Conservation (phyloP, 148 eudicot genomes). For the Camellia sinensis region DNA sequence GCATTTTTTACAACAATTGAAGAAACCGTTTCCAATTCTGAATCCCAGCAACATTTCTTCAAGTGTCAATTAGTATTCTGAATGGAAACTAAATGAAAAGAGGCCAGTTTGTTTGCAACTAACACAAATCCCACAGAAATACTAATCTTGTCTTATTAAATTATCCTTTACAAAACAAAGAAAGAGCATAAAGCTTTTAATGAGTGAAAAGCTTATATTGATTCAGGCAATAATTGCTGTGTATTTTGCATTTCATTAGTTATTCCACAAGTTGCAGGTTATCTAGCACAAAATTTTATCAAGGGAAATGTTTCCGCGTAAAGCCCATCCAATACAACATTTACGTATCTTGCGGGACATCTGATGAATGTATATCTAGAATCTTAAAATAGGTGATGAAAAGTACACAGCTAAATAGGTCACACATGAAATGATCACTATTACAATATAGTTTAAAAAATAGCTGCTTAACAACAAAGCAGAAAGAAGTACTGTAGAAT, state of each 20-base stretch:
- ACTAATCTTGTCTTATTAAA: not conserved
- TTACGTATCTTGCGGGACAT: not conserved
- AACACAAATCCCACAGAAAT: not conserved
- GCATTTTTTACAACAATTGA: not conserved
- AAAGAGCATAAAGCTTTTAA: not conserved
- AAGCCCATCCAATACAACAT: not conserved
- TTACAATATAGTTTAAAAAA: not conserved
- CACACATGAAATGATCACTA: not conserved
- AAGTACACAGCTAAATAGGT: not conserved
- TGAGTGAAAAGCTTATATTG: not conserved
- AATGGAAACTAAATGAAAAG: not conserved
- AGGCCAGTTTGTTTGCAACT: not conserved
- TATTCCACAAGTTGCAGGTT: not conserved
- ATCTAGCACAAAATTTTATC: not conserved
- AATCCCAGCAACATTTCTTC: not conserved
- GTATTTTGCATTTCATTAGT: not conserved
- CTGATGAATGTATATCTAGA: not conserved
- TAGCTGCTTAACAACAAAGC: not conserved
- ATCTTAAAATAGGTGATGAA: not conserved
- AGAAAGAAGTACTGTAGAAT: not conserved
- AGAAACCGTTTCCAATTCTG: not conserved
- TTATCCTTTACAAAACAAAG: not conserved
- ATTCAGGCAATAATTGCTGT: not conserved
- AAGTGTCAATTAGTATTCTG: not conserved
- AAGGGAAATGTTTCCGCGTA: not conserved